Conservation (phyloP, 352 stramenopile genomes). For the Phytopythium mirpurense region DNA sequence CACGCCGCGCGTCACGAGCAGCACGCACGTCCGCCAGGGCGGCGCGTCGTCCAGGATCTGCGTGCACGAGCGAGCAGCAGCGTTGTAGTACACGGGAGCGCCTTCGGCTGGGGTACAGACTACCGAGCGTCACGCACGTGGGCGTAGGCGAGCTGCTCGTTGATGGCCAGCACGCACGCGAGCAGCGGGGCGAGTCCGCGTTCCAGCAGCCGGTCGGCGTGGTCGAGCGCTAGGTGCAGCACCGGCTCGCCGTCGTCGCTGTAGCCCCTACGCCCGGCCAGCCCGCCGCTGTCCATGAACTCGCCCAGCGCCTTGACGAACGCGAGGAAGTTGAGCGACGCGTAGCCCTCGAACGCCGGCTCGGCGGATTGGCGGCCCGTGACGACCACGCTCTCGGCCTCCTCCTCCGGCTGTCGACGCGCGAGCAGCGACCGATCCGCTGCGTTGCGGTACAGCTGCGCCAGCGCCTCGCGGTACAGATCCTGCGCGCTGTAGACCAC, state of each 20-base stretch:
- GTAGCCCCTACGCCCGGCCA: not conserved
- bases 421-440: conserved; percentile 5
- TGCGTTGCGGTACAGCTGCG: conserved; percentile 39
- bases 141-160: conserved; percentile 56
- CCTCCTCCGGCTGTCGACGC: conserved; percentile 2
- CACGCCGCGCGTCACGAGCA: conserved; percentile 63
- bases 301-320: conserved; percentile 59
- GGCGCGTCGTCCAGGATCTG: conserved; percentile 42
- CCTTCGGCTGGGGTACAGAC: too few species aligned
- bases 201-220: conserved; percentile 63
- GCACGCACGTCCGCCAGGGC: conserved; percentile 53
- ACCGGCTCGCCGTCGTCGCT: conserved; percentile 14
- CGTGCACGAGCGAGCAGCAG: too few species aligned
- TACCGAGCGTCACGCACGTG: conserved; percentile 28
- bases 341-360: conserved; percentile 26
- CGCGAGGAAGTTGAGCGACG: conserved; percentile 59
- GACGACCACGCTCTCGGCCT: conserved; percentile 10
- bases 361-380: conserved; percentile 9
- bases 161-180: conserved; percentile 63
- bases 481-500: conserved; percentile 56
- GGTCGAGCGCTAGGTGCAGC: conserved; percentile 60
- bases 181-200: conserved; percentile 46
- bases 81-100: too few species aligned
- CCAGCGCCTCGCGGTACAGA: conserved; percentile 69
- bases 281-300: conserved; percentile 32